phyloP scores from a whole-genome alignment of 192 early-diverging fungal genomes.

The Dimargaris xerosporica region DNA sequence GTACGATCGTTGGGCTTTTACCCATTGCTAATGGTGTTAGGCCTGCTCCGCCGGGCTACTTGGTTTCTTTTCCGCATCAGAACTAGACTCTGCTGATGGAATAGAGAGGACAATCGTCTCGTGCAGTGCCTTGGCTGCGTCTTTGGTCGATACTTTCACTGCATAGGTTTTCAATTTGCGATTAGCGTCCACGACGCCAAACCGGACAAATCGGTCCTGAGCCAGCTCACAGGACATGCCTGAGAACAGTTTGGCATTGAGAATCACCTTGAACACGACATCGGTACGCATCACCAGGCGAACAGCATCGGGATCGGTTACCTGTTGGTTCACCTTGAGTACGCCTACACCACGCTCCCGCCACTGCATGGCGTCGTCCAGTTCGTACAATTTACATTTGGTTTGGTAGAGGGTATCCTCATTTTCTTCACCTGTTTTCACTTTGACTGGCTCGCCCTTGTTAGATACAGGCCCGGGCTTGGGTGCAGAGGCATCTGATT shows the following conservation, averaged over 20 bases:
- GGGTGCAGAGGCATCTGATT: no score
- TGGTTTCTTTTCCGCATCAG: no score
- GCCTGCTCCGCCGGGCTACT: no score
- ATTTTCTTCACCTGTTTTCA: constrained; percentile 29
- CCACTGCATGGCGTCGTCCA: constrained; percentile 18
- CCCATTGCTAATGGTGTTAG: no score
- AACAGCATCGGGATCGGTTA: constrained; percentile 10
- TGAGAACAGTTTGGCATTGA: constrained; percentile 23
- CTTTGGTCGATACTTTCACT: background rate
- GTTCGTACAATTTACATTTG: constrained; percentile 28
- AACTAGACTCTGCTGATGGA: background rate
- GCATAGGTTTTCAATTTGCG: background rate
- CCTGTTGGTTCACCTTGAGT: constrained; percentile 24
- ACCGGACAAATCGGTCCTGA: constrained; percentile 7
- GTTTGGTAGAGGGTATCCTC: constrained; percentile 24
- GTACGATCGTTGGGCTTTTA: no score
- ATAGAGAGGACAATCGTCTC: constrained; percentile 1
- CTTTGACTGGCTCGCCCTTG: constrained; percentile 6
- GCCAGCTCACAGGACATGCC: constrained; percentile 15
- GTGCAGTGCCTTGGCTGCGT: background rate
- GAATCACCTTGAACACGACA: constrained; percentile 24
- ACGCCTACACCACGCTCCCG: constrained; percentile 29
- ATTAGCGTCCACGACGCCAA: background rate
- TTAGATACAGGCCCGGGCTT: no score
- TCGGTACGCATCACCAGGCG: constrained; percentile 32